Conservation (phyloP, 1,139 yeast species). For the Blastobotrys elegans region DNA sequence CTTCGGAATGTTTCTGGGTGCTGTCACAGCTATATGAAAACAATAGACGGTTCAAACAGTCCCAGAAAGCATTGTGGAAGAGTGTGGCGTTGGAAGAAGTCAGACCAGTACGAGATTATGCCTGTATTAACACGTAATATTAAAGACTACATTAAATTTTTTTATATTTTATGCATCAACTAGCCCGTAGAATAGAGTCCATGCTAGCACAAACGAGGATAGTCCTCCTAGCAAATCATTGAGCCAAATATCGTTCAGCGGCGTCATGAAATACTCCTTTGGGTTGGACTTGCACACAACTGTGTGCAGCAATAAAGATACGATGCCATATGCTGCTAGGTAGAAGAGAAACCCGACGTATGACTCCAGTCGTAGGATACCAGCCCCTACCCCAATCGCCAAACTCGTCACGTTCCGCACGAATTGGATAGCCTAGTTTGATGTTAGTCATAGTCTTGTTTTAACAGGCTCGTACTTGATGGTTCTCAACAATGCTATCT, state of each 20-base stretch:
- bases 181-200: slow-evolving; percentile 78
- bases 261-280: slow-evolving; percentile 45
- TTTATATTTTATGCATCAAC: slow-evolving; percentile 34
- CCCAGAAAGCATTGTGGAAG: slow-evolving; percentile 56
- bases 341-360: slow-evolving; percentile 58
- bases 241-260: slow-evolving; percentile 52
- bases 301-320: slow-evolving; percentile 42
- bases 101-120: slow-evolving; percentile 54
- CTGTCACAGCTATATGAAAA: slow-evolving; percentile 61
- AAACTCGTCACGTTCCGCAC: slow-evolving; percentile 64
- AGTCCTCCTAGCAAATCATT: slow-evolving; percentile 54
- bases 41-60: slow-evolving; percentile 50
- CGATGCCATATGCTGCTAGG: slow-evolving; percentile 43
- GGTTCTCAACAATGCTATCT: slow-evolving; percentile 20
- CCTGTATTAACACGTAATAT: slow-evolving; percentile 14
- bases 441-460: neutral
- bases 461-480: slow-evolving; percentile 14
- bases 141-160: neutral
- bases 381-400: slow-evolving; percentile 65
- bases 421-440: slow-evolving; percentile 40
- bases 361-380: slow-evolving; percentile 66
- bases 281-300: slow-evolving; percentile 45
- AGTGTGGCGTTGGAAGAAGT: slow-evolving; percentile 64
- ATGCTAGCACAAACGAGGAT: slow-evolving; percentile 73
- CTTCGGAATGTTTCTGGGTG: slow-evolving; percentile 70